These are phyloP conservation scores for Inga laurina DNA, from an alignment of 306 rosid species.

Conservation along the genomic window DNA sequence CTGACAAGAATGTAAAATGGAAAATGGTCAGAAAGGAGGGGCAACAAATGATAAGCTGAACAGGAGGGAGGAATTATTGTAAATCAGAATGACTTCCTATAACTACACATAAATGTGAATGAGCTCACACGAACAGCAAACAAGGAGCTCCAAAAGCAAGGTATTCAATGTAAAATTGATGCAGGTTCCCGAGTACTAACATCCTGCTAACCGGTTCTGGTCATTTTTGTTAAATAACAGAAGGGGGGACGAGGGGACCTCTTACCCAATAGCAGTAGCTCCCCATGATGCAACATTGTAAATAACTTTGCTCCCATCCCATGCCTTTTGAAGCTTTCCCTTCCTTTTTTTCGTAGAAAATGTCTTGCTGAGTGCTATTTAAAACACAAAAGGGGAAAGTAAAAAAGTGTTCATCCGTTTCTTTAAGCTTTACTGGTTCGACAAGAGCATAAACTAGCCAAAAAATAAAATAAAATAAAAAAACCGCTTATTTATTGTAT, in stretches of 20 bases:
- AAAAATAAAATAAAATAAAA: conserved; percentile 9
- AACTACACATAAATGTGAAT: not conserved
- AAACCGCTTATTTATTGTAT: conserved; percentile 14
- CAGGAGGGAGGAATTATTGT: not conserved
- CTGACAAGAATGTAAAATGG: conserved; percentile 41
- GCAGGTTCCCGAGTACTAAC: not conserved
- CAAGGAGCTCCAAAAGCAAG: conserved; percentile 7
- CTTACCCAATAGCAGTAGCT: conserved; percentile 96
- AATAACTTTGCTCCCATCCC: conserved; percentile 97
- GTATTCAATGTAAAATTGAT: not conserved
- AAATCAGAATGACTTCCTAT: not conserved
- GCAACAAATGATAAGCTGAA: not conserved
- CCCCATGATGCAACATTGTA: conserved; percentile 99
- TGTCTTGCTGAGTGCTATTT: conserved; percentile 90
- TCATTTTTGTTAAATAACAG: not conserved
- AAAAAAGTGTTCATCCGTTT: conserved; percentile 30
- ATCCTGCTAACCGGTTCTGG: conserved; percentile 10
- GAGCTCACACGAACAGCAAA: conserved; percentile 16
- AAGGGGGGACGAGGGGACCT: not conserved
- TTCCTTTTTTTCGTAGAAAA: conserved; percentile 85
- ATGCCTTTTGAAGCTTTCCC: conserved; percentile 93
- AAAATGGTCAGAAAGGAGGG: not conserved
- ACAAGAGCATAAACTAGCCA: not conserved
- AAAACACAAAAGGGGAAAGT: conserved; percentile 30
- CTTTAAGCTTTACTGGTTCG: not conserved